Evolutionary conservation across 2,329 filamentous ascomycete genomes (phyloP), one percentile per base, ranked within the genome.

Genomic region (Aulographum hederae): DNA sequence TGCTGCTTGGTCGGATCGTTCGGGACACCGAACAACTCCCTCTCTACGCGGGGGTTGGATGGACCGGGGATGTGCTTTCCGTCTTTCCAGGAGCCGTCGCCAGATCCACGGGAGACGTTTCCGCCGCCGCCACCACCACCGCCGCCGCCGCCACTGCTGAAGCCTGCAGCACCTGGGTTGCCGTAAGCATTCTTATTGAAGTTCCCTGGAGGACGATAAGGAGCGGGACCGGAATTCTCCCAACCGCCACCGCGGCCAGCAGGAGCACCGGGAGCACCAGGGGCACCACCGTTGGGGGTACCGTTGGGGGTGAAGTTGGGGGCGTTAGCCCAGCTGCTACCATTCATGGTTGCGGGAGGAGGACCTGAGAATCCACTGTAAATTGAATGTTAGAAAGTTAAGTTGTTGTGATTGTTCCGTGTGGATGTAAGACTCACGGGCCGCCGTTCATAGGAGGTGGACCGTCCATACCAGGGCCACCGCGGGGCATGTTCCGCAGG

Each of bases 1-100:
- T 91, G 80, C 57, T 93, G 80, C 69, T 94, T 95, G 43, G 78
- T 73, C 40, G 86, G 82, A 51, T 95, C 89, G 56, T 95, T 86
- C 45, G 76, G 64, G 31, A 78, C 65, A 49, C 89, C 89, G 54
- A 94, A 98, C 32, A 98, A 78, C 52, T 98, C 89, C 46, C 85
- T 85, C 69, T 98, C 89, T 29, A 92, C 43, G 45, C 86, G 84
- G 41, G 76, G 69, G 63, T 95, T 95, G 45, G 76, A 57, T 40
- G 85, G 82, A 36, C 89, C 89, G 37, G 86, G 70, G 46, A 94
- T 65, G 63, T 98, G 89, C 68, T 95, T 93, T 57, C 89, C 89
- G 43, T 95, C 86, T 50, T 76, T 74, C 89, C 89, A 98, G 63
- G 82, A 75, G 48, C 89, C 89, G 50, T 95, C 89, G 48, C 89